Conservation (phyloP, 208 protist species). For the Trypanosoma vivax region DNA sequence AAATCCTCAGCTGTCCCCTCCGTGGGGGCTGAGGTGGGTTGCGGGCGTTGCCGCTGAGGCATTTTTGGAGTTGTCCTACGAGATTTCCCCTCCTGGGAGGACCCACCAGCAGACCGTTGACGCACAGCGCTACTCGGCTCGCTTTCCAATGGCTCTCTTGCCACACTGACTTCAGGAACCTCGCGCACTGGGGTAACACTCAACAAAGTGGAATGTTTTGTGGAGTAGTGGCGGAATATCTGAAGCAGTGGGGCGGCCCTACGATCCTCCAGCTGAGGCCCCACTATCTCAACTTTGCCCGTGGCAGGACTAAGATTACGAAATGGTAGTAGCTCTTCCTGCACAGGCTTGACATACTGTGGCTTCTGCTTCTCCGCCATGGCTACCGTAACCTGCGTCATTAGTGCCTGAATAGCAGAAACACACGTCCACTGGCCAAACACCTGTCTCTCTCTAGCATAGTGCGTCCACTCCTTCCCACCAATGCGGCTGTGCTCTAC, state of each 20-base stretch:
- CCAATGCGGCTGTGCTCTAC: too few species aligned
- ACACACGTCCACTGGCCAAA: conserved; percentile 20
- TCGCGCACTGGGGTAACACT: too few species aligned
- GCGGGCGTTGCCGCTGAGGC: neutral
- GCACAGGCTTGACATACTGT: neutral
- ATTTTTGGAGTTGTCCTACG: too few species aligned
- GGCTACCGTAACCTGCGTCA: conserved; percentile 15
- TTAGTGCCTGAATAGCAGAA: conserved; percentile 16
- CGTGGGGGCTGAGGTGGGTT: neutral
- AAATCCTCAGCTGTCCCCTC: neutral
- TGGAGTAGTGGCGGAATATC: conserved; percentile 4
- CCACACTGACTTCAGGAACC: too few species aligned
- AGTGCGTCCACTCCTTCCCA: conserved; percentile 11
- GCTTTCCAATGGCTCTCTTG: too few species aligned
- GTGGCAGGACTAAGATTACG: neutral
- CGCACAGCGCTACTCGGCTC: too few species aligned
- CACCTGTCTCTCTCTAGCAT: conserved; percentile 13
- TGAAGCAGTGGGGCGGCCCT: neutral
- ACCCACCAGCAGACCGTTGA: too few species aligned
- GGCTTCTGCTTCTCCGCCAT: conserved; percentile 9
- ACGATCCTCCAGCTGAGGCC: neutral
- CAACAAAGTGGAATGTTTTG: neutral
- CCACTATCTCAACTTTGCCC: neutral
- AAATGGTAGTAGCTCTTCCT: neutral
- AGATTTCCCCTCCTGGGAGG: too few species aligned